Percentiles rank a stretch among this genome's conserved stretches.
Evolutionary conservation across 2,329 filamentous ascomycete species (phyloP).

Genomic region (Xylariaceae sp.): DNA sequence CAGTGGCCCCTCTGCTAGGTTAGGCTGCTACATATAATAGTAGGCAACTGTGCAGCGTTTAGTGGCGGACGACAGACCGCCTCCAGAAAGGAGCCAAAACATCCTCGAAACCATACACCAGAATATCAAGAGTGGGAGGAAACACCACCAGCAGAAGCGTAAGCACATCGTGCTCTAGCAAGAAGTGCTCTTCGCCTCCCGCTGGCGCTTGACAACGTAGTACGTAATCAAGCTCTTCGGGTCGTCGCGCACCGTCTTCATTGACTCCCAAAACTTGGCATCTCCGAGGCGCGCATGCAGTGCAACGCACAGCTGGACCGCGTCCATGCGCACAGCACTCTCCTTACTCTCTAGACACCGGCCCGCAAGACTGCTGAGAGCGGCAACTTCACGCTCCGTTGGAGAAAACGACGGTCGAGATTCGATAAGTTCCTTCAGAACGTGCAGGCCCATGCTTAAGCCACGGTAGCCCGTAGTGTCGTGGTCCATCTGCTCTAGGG

Average conservation of each 20-base stretch:
- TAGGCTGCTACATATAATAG: too few relatives aligned
- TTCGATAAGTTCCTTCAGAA: slow-evolving; percentile 55
- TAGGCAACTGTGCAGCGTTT: not conserved
- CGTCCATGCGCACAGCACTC: slow-evolving; percentile 64
- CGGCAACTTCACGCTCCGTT: slow-evolving; percentile 46
- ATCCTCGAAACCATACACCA: slow-evolving; percentile 4
- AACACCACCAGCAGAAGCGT: slow-evolving; percentile 8
- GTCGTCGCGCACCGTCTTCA: slow-evolving; percentile 62
- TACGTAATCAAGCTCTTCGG: slow-evolving; percentile 74
- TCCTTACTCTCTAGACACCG: slow-evolving; percentile 56
- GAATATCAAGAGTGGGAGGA: not conserved
- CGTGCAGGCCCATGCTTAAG: slow-evolving; percentile 58
- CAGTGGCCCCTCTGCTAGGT: not conserved
- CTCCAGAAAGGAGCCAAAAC: not conserved
- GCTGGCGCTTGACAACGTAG: slow-evolving; percentile 68
- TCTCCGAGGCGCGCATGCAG: slow-evolving; percentile 60
- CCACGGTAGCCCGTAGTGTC: slow-evolving; percentile 44
- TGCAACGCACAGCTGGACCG: slow-evolving; percentile 73
- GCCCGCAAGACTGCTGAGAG: slow-evolving; percentile 47
- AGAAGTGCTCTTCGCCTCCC: slow-evolving; percentile 38
- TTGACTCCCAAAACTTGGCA: slow-evolving; percentile 59
- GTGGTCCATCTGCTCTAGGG: slow-evolving; percentile 43
- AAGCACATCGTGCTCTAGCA: slow-evolving; percentile 15
- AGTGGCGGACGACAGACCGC: not conserved
- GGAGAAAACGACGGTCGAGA: slow-evolving; percentile 44